A percentile compares a stretch with the other conserved stretches of the same genome.
Evolutionary conservation across 345 rosid genomes (phyloP).

Genomic region (Noccaea bulbosa): DNA sequence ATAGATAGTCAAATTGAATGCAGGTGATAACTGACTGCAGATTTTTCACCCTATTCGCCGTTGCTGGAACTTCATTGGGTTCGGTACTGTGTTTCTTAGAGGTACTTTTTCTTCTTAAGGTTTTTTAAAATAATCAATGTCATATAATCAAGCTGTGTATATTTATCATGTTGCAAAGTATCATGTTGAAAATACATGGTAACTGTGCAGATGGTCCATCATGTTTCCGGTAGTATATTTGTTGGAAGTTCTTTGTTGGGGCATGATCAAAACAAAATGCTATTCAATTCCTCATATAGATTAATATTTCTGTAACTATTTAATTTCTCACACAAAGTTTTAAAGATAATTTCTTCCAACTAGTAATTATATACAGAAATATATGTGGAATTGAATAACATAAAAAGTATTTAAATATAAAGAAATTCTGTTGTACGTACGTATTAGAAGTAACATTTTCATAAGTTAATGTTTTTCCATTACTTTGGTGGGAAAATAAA

Average conservation of each 20-base stretch:
- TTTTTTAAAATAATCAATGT: neutral
- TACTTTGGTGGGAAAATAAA: neutral
- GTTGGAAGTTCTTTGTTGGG: no score
- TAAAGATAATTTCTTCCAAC: neutral
- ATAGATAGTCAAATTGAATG: conserved; percentile 18
- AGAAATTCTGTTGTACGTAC: neutral
- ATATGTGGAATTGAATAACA: neutral
- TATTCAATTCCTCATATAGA: neutral
- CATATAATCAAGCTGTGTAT: neutral
- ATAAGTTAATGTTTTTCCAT: neutral
- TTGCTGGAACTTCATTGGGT: conserved; percentile 71
- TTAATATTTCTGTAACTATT: no score
- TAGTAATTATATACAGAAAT: neutral
- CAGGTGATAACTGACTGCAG: conserved; percentile 69
- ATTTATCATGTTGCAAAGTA: no score
- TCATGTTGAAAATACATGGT: neutral
- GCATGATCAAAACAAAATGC: no score
- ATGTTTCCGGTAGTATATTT: neutral
- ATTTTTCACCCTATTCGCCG: conserved; percentile 69
- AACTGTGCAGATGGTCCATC: neutral
- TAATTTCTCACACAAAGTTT: neutral
- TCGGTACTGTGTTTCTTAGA: conserved; percentile 70
- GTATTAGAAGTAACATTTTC: neutral
- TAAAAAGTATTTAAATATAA: neutral
- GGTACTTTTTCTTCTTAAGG: conserved; percentile 45